These are phyloP conservation scores for Ballota nigra DNA, from an alignment of 257 asterid species.

Conservation along the genomic window DNA sequence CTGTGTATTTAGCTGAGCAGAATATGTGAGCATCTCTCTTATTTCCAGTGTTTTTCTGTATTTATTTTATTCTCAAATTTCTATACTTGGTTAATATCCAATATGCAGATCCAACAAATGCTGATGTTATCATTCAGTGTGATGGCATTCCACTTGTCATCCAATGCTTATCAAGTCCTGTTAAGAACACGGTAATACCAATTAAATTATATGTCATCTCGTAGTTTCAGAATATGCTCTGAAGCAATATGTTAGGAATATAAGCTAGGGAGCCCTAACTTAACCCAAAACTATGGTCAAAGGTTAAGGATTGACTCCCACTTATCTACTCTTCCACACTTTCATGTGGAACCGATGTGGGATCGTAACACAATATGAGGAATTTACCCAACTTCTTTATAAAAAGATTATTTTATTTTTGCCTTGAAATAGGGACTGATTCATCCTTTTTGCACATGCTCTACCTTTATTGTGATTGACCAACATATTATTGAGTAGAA, in stretches of 20 bases:
- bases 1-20: neutral
- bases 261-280: too few relatives aligned
- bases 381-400: neutral
- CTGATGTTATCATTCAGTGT: constrained; percentile 59
- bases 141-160: constrained; percentile 82
- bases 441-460: neutral
- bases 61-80: neutral
- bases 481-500: neutral
- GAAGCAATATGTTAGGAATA: too few relatives aligned
- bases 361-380: too few relatives aligned
- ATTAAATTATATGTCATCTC: neutral
- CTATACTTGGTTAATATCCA: neutral
- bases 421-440: neutral
- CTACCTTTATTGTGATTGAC: neutral
- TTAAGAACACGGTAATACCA: constrained; percentile 73
- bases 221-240: neutral
- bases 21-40: too few relatives aligned
- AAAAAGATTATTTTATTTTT: neutral
- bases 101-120: constrained; percentile 76
- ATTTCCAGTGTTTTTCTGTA: neutral
- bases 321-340: too few relatives aligned
- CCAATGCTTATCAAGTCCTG: constrained; percentile 91
- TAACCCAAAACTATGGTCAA: too few relatives aligned
- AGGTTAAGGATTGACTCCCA: too few relatives aligned
- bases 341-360: too few relatives aligned